These are phyloP conservation scores for Arthrinium phaeospermum DNA, from an alignment of 2,329 filamentous ascomycete genomes.

Conservation along the genomic window DNA sequence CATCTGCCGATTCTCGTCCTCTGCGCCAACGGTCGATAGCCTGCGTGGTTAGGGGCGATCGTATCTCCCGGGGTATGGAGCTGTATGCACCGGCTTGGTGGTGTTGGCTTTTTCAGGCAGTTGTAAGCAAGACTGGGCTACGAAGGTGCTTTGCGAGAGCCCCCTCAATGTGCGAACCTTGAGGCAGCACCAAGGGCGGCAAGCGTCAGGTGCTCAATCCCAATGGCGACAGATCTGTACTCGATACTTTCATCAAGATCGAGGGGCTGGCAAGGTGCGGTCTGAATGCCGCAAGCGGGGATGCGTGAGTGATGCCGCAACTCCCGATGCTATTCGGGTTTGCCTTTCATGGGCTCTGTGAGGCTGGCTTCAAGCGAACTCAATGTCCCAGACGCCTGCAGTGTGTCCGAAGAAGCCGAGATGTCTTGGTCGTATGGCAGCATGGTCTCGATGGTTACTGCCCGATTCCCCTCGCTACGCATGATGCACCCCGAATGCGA, in stretches of 20 bases:
- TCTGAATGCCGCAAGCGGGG: neutral
- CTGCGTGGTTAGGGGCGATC: neutral
- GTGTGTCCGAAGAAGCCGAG: neutral
- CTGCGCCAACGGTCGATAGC: neutral
- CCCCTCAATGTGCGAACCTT: neutral
- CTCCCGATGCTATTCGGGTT: neutral
- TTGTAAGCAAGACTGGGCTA: neutral
- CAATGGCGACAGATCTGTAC: neutral
- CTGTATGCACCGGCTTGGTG: neutral
- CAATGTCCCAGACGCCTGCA: neutral
- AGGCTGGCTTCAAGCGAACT: neutral
- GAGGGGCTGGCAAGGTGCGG: neutral
- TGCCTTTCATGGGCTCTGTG: neutral
- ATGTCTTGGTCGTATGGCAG: neutral
- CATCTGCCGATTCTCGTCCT: neutral
- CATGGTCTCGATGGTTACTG: neutral
- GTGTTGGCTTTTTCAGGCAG: neutral
- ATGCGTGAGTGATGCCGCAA: neutral
- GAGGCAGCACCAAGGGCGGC: neutral
- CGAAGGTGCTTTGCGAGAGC: neutral
- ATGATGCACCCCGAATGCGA: neutral
- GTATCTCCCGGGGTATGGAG: neutral
- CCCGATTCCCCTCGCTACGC: neutral
- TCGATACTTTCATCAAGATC: neutral
- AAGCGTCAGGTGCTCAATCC: neutral